Base-by-base conservation (phyloP, 1,284 basidiomycete genomes). In the Xerocomus nothofagi region DNA sequence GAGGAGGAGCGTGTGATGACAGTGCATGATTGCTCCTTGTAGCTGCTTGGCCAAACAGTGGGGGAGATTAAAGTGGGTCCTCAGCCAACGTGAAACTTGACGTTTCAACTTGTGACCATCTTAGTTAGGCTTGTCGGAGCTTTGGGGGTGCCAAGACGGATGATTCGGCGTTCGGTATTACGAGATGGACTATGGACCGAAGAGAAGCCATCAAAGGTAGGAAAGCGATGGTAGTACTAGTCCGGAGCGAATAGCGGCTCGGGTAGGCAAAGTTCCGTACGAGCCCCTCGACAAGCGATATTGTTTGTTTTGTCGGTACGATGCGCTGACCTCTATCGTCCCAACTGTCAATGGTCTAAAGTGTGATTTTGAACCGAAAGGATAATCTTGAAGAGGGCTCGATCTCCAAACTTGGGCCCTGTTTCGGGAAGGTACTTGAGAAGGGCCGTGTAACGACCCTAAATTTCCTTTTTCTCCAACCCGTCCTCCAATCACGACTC, bases 91-190 rank as follows among this genome's bases (percentile, higher is more conserved):
- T 49, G 47, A 40, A 49, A 51, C 44, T 27, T 3, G 21, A 34
- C 14, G 50, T 54, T 57, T 54, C 50, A 54, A 29, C 30, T 9
- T 11, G 30, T 14, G 3, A 17, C 23, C n/a, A n/a, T 1, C 7
- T 6, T 7, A 17, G 33, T 15, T 27, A 27, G 14, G 34, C 12
- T 11, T 4, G 15, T 4, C 23, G 15, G n/a, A n/a, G n/a, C n/a
- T 27, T 53, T 34, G 11, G 21, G 29, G 51, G 31, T 37, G 33
- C 30, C 21, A 26, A 17, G 17, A 10, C 21, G 9, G 20, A 17
- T 23, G 17, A 46, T 45, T 15, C 27, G 15, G 7, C 17, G 20
- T 3, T 29, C 45, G 24, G 44, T 26, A 26, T 39, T 24, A 31
- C 17, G 15, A 26, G n/a, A 14, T 46, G 17, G 8, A 15, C 9